A percentile compares a stretch with the other conserved stretches of the same genome.
Conservation (phyloP, 805 yeast genomes). For the Jamesozyma piceae region DNA sequence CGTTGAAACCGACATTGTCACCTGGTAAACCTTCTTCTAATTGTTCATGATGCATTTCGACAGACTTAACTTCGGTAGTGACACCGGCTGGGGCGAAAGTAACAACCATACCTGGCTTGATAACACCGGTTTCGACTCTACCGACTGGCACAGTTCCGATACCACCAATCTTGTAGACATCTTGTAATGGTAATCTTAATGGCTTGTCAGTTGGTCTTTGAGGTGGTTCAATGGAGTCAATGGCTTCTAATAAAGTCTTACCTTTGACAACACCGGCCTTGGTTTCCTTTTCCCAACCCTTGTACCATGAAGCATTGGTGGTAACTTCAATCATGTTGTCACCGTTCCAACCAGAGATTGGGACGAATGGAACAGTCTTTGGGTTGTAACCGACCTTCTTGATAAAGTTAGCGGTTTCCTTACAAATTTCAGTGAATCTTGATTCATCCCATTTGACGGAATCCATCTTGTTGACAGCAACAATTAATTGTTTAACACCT, state of each 20-base stretch:
- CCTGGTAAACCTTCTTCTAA: conserved; percentile 76
- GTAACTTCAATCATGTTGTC: conserved; percentile 86
- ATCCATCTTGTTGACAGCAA: conserved; percentile 93
- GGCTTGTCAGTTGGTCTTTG: conserved; percentile 76
- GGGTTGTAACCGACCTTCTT: conserved; percentile 81
- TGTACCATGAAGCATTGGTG: conserved; percentile 77
- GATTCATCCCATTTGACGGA: conserved; percentile 79
- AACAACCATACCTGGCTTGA: conserved; percentile 86
- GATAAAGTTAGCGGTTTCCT: conserved; percentile 72
- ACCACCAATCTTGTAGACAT: conserved; percentile 90
- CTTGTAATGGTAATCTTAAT: conserved; percentile 82
- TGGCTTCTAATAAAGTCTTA: conserved; percentile 76
- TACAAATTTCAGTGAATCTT: conserved; percentile 68
- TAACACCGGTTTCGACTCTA: conserved; percentile 86
- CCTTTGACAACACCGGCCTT: conserved; percentile 62
- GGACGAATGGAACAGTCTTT: conserved; percentile 77
- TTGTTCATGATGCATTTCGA: conserved; percentile 75
- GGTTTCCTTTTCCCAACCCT: conserved; percentile 79
- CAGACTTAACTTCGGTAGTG: conserved; percentile 74
- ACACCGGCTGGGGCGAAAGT: conserved; percentile 85
- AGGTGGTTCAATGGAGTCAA: conserved; percentile 76
- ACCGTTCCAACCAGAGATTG: conserved; percentile 89
- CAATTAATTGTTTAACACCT: conserved; percentile 79
- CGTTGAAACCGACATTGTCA: conserved; percentile 85
- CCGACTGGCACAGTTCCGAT: conserved; percentile 90